Conservation (phyloP, 441 rosid species). For the Gossypium davidsonii region DNA sequence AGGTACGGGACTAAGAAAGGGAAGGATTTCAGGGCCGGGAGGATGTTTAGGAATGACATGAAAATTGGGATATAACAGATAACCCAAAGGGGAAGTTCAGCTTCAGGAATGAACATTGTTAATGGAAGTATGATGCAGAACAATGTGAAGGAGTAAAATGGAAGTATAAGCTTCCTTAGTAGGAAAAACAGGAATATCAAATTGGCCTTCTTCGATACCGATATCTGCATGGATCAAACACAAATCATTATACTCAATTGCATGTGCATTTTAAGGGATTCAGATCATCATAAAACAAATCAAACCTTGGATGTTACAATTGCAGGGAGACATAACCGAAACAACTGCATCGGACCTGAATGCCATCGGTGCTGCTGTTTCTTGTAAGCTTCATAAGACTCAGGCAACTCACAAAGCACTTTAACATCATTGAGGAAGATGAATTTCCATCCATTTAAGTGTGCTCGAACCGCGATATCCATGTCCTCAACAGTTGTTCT, state of each 20-base stretch:
- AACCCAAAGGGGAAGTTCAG: conserved; percentile 83
- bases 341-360: conserved; percentile 94
- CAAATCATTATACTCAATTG: background rate
- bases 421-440: conserved; percentile 70
- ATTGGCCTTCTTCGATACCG: conserved; percentile 63
- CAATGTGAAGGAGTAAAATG: conserved; percentile 86
- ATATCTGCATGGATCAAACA: conserved; percentile 44
- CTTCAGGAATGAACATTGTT: conserved; percentile 89
- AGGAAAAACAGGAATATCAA: conserved; percentile 83
- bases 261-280: background rate
- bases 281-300: background rate
- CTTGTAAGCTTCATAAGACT: conserved; percentile 88
- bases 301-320: conserved; percentile 68
- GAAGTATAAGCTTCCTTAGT: conserved; percentile 77
- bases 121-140: conserved; percentile 88
- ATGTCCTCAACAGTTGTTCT: conserved; percentile 93
- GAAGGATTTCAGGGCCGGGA: conserved; percentile 72
- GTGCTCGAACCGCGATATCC: conserved; percentile 94
- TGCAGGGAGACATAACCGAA: conserved; percentile 76
- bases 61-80: conserved; percentile 73
- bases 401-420: conserved; percentile 84
- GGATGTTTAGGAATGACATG: conserved; percentile 80
- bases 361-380: conserved; percentile 97
- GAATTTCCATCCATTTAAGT: conserved; percentile 82
- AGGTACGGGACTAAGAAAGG: conserved; percentile 89